Evolutionary conservation across 2,329 filamentous ascomycete species (phyloP), one percentile per base, ranked within the genome.

Genomic region (Conoideocrella luteorostrata): DNA sequence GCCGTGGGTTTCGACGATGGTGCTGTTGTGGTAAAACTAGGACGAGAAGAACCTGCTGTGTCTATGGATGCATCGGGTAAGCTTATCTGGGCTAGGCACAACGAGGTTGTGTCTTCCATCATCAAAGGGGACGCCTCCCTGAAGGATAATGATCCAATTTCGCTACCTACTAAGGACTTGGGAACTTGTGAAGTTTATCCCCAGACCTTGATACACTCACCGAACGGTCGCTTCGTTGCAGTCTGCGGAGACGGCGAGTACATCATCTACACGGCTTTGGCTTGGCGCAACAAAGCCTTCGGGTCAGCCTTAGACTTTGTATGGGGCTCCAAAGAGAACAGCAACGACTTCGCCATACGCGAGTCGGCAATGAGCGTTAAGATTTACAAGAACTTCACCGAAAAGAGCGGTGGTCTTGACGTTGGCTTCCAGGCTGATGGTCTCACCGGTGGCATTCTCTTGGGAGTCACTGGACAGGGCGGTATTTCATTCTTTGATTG

Each of bases 1-100:
- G 93, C 91, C 6, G 86, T 97, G 56, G 93, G 93, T 65, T 98
- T 95, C 62, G 93, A 98, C 52, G 93, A 98, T 67, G 93, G 93
- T 63, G 91, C 91, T 4, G 91, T 98, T 3, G 93, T 98, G 35
- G 87, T 98, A 46, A 97, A 96, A 68, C 90, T 98, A 74, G 93
- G 93, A 54, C 81, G 93, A 50, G 93, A 98, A 66, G 91, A 97
- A 68, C 93, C 93, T 2, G 93, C 93, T 23, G 91, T 97, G 15
- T 96, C 89, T 11, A 98, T 98, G 93, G 93, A 98, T 59, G 74
- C 80, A 23, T 94, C 88, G 32, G 93, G 93, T 62, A 98, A 98
- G 72, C 75, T 98, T 49, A 89, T 98, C 51, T 97, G 88, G 86
- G 90, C 93, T 23, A 82, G 85, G 55, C 91, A 97, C 64, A 96